phyloP scores from a whole-genome alignment of 768 basidiomycete genomes.

The Obba rivulosa region DNA sequence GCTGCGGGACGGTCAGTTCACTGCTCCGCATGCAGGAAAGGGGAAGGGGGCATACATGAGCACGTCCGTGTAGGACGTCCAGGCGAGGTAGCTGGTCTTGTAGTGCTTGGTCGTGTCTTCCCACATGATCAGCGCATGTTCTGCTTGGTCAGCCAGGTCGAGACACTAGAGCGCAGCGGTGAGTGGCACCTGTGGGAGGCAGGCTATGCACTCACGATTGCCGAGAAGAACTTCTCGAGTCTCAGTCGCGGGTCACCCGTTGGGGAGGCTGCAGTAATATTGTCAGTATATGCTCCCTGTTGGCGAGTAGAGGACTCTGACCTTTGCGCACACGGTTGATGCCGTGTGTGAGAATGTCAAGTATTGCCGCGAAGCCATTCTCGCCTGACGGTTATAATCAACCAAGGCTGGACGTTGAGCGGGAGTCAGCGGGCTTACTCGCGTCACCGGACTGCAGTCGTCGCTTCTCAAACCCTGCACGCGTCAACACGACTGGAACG shows the following conservation, averaged over 20 bases:
- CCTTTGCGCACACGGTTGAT: conserved; percentile 58
- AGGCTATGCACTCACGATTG: conserved; percentile 50
- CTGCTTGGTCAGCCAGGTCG: conserved; percentile 38
- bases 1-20: conserved; percentile 26
- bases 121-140: conserved; percentile 59
- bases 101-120: conserved; percentile 58
- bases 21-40: neutral
- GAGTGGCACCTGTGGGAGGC: neutral
- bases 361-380: conserved; percentile 44
- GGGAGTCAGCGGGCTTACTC: conserved; percentile 24
- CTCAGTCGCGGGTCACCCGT: conserved; percentile 72
- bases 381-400: conserved; percentile 29
- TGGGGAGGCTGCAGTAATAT: conserved; percentile 41
- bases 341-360: conserved; percentile 58
- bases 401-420: neutral
- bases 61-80: conserved; percentile 70
- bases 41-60: conserved; percentile 50
- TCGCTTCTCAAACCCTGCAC: conserved; percentile 60
- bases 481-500: conserved; percentile 56
- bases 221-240: conserved; percentile 78
- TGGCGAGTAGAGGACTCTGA: conserved; percentile 19
- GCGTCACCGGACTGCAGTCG: conserved; percentile 40
- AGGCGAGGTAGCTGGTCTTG: conserved; percentile 68
- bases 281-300: neutral
- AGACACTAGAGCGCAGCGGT: conserved; percentile 35